Conservation (phyloP, 129 eudicot genomes). For the Apium graveolens region DNA sequence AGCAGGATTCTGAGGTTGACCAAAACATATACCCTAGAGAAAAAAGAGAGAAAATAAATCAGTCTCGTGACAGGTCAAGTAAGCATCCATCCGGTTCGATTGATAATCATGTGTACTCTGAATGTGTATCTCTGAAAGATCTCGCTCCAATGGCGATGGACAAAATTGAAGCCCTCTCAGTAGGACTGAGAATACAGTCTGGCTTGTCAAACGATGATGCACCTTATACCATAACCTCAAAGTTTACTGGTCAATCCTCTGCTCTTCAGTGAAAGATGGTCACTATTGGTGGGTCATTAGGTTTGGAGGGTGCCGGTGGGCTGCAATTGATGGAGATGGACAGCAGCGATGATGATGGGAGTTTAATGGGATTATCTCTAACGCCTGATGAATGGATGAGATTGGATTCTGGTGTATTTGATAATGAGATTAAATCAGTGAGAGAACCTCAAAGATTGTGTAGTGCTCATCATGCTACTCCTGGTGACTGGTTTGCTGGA, state of each 20-base stretch:
- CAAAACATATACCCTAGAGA: conserved; percentile 17
- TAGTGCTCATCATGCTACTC: conserved; percentile 86
- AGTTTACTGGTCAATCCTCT: conserved; percentile 50
- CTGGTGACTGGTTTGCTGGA: conserved; percentile 38
- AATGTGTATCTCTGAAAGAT: conserved; percentile 63
- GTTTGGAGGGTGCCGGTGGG: conserved; percentile 76
- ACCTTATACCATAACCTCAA: conserved; percentile 53
- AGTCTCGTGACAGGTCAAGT: conserved; percentile 27
- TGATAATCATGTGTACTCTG: conserved; percentile 26
- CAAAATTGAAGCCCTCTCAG: conserved; percentile 76
- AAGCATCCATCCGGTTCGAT: conserved; percentile 20
- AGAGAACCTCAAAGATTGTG: conserved; percentile 73
- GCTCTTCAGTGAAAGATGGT: conserved; percentile 54
- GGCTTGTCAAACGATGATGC: conserved; percentile 78
- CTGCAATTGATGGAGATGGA: conserved; percentile 64
- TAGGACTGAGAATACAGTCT: conserved; percentile 92
- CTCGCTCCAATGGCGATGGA: conserved; percentile 88
- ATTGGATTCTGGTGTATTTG: conserved; percentile 77
- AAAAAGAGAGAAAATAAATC: conserved; percentile 1
- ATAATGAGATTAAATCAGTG: conserved; percentile 66
- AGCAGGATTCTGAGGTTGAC: conserved; percentile 32
- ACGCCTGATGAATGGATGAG: conserved; percentile 95
- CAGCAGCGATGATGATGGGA: conserved; percentile 45
- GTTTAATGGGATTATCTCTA: conserved; percentile 74
- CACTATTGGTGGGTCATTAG: conserved; percentile 44